Evolutionary conservation across 305 asterid genomes (phyloP).

Genomic region (Fraxinus angustifolia): DNA sequence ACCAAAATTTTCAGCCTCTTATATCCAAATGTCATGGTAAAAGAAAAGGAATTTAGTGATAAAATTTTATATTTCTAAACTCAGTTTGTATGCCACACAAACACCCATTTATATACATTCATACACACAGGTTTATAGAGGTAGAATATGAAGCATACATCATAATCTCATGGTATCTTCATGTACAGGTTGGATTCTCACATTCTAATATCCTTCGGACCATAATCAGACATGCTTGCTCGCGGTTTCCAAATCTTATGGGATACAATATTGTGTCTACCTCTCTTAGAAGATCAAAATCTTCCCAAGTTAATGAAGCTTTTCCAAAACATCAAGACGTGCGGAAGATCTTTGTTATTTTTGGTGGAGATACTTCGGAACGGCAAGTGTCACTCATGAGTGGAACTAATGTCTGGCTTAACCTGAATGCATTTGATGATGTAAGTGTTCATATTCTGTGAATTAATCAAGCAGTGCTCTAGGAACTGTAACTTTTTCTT

Average conservation of each 20-base stretch:
- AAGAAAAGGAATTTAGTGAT: not conserved
- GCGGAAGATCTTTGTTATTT: conserved; percentile 65
- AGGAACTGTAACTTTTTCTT: conserved; percentile 4
- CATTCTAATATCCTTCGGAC: conserved; percentile 85
- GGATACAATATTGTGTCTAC: conserved; percentile 42
- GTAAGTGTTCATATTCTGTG: conserved; percentile 40
- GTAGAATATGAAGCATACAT: not conserved
- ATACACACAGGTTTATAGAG: not conserved
- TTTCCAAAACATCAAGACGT: conserved; percentile 27
- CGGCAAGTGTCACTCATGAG: conserved; percentile 96
- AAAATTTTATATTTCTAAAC: not conserved
- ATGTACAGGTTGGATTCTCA: conserved; percentile 80
- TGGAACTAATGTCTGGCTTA: conserved; percentile 95
- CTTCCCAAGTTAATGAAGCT: conserved; percentile 34
- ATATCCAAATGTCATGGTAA: not conserved
- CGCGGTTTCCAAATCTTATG: conserved; percentile 65
- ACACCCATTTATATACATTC: not conserved
- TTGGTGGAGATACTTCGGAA: conserved; percentile 92
- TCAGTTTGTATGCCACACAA: not conserved
- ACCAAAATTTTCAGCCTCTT: not conserved
- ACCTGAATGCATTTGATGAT: conserved; percentile 72
- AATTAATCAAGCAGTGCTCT: not conserved
- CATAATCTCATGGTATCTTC: conserved; percentile 12
- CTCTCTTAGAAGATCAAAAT: conserved; percentile 29
- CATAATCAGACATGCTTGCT: conserved; percentile 73